These are phyloP conservation scores for Thalassiosira hispida DNA, from an alignment of 352 stramenopile genomes.

Conservation along the genomic window DNA sequence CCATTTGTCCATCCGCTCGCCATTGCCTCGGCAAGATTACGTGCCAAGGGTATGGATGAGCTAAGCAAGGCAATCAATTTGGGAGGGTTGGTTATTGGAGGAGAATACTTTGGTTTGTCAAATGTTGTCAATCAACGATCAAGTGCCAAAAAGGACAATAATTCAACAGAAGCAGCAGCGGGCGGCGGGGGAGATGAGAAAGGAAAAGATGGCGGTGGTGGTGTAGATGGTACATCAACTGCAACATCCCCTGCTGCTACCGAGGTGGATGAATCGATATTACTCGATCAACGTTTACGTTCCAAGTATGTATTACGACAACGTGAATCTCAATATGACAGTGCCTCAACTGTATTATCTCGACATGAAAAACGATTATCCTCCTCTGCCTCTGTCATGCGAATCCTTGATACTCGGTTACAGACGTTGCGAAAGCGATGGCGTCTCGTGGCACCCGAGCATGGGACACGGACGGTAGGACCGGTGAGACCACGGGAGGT, in stretches of 20 bases:
- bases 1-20: constrained; percentile 71
- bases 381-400: constrained; percentile 53
- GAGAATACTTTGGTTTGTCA: constrained; percentile 79
- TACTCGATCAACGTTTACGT: constrained; percentile 47
- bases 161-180: neutral
- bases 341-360: constrained; percentile 54
- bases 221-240: no score
- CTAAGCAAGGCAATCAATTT: constrained; percentile 83
- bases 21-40: constrained; percentile 69
- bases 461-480: constrained; percentile 57
- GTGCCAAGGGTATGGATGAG: constrained; percentile 76
- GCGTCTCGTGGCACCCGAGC: constrained; percentile 77
- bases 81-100: constrained; percentile 57
- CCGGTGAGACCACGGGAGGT: constrained; percentile 64
- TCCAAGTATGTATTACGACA: constrained; percentile 66
- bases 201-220: neutral
- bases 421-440: constrained; percentile 67
- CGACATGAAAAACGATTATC: constrained; percentile 61
- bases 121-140: constrained; percentile 74
- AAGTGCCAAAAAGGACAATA: constrained; percentile 19
- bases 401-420: constrained; percentile 62
- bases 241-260: neutral
- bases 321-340: constrained; percentile 68
- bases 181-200: constrained; percentile 1
- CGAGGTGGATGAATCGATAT: constrained; percentile 20